Evolutionary conservation across 148 eudicot species (phyloP).

Genomic region (Amaranthus hypochondriacus): DNA sequence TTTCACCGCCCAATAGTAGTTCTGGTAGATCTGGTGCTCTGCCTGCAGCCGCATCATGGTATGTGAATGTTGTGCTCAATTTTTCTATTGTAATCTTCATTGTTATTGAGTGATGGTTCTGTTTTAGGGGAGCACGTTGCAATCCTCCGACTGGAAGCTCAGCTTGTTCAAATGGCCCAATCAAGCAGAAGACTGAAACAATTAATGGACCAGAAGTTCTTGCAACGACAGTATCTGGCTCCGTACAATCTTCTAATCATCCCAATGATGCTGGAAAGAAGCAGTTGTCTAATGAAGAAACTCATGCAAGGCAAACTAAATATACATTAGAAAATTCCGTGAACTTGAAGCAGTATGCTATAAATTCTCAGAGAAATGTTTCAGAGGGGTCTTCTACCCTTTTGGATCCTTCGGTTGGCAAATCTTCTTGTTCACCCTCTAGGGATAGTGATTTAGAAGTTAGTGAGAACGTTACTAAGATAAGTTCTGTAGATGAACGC

Average conservation of each 20-base stretch:
- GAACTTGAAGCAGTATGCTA: conserved; percentile 25
- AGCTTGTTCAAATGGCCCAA: conserved; percentile 44
- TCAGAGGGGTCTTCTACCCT: conserved; percentile 34
- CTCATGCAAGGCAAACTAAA: conserved; percentile 26
- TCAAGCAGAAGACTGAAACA: conserved; percentile 50
- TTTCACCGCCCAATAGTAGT: conserved; percentile 70
- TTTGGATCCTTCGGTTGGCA: conserved; percentile 17
- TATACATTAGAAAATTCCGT: conserved; percentile 36
- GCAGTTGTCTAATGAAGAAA: conserved; percentile 33
- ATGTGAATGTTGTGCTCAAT: background rate
- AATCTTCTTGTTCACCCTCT: conserved; percentile 9
- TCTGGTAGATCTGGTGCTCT: conserved; percentile 71
- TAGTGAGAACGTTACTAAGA: conserved; percentile 15
- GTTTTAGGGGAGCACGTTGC: conserved; percentile 58
- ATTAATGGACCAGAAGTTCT: conserved; percentile 26
- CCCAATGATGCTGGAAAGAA: conserved; percentile 39
- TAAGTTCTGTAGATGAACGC: conserved; percentile 19
- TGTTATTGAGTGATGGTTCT: conserved; percentile 10
- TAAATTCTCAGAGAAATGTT: conserved; percentile 23
- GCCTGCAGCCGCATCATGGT: conserved; percentile 94
- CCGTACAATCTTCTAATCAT: conserved; percentile 26
- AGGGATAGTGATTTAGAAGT: conserved; percentile 21
- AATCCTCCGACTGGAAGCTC: conserved; percentile 36
- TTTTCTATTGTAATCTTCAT: background rate
- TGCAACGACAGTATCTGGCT: conserved; percentile 37